These are phyloP conservation scores for Pisolithus thermaeus DNA, from an alignment of 1,284 basidiomycete genomes.

Conservation along the genomic window DNA sequence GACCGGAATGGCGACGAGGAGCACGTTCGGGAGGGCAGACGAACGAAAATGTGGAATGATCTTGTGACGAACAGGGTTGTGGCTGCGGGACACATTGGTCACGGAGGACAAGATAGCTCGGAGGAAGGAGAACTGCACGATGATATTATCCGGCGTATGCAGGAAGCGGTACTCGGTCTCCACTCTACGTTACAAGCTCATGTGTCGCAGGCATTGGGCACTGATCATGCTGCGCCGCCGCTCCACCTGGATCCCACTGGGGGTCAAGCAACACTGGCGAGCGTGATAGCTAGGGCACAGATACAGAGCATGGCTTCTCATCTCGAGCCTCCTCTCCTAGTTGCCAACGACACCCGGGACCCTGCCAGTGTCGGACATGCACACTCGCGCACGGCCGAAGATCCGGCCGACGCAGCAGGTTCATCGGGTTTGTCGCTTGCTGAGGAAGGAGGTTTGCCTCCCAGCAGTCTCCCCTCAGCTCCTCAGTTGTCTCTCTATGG, in stretches of 20 bases:
- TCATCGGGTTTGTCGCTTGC: conserved; percentile 14
- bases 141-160: conserved; percentile 44
- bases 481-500: conserved; percentile 55
- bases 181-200: conserved; percentile 54
- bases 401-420: conserved; percentile 6
- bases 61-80: conserved; percentile 36
- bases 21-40: conserved; percentile 45
- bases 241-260: conserved; percentile 37
- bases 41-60: conserved; percentile 57
- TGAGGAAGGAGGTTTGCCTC: conserved; percentile 4
- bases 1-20: conserved; percentile 48
- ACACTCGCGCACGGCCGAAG: conserved; percentile 5
- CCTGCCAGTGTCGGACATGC: conserved; percentile 12
- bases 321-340: conserved; percentile 5
- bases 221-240: conserved; percentile 28
- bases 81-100: conserved; percentile 19
- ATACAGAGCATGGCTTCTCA: conserved; percentile 33
- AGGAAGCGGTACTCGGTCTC: conserved; percentile 48
- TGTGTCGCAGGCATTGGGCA: conserved; percentile 51
- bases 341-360: conserved; percentile 5
- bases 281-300: conserved; percentile 61
- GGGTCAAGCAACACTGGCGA: conserved; percentile 59
- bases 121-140: conserved; percentile 64
- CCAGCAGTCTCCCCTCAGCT: conserved; percentile 4
- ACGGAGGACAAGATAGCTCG: conserved; percentile 28